phyloP scores from a whole-genome alignment of 345 rosid species.

The Noccaea caerulescens region DNA sequence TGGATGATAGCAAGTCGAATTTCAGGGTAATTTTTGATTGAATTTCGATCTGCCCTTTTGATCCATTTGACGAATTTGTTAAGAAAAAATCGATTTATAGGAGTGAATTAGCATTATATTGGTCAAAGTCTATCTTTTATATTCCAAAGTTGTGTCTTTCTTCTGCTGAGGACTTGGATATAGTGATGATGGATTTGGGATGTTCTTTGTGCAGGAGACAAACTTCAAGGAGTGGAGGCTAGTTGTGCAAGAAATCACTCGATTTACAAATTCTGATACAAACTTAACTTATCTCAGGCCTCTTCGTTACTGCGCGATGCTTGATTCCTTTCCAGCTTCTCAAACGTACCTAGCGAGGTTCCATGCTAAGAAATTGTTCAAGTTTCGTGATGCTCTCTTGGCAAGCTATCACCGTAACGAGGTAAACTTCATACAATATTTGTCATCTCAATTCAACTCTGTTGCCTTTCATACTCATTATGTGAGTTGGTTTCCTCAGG shows the following conservation, averaged over 20 bases:
- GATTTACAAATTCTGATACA: slow-evolving; percentile 59
- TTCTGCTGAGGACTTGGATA: not conserved
- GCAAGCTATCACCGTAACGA: slow-evolving; percentile 87
- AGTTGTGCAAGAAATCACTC: slow-evolving; percentile 80
- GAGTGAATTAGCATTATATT: not conserved
- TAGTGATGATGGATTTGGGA: slow-evolving; percentile 6
- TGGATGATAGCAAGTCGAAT: slow-evolving; percentile 71
- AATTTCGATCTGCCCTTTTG: slow-evolving; percentile 4
- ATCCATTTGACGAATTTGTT: not conserved
- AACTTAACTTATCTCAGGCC: slow-evolving; percentile 62
- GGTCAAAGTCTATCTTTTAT: not conserved
- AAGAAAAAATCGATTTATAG: not conserved
- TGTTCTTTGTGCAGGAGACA: slow-evolving; percentile 61
- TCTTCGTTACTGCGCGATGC: slow-evolving; percentile 65
- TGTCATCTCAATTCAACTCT: not conserved
- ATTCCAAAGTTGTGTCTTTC: not conserved
- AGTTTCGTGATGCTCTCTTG: slow-evolving; percentile 78
- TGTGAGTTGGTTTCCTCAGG: slow-evolving; percentile 53
- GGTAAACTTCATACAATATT: slow-evolving; percentile 45
- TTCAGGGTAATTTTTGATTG: slow-evolving; percentile 60
- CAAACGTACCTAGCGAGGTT: slow-evolving; percentile 71
- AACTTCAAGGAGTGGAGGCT: slow-evolving; percentile 90
- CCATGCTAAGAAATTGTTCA: slow-evolving; percentile 84
- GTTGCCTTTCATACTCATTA: slow-evolving; percentile 13
- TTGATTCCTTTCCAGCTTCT: slow-evolving; percentile 80